Evolutionary conservation across 306 rosid species (phyloP), one percentile per base, ranked within the genome.

Genomic region (Hippophae gyantsensis): DNA sequence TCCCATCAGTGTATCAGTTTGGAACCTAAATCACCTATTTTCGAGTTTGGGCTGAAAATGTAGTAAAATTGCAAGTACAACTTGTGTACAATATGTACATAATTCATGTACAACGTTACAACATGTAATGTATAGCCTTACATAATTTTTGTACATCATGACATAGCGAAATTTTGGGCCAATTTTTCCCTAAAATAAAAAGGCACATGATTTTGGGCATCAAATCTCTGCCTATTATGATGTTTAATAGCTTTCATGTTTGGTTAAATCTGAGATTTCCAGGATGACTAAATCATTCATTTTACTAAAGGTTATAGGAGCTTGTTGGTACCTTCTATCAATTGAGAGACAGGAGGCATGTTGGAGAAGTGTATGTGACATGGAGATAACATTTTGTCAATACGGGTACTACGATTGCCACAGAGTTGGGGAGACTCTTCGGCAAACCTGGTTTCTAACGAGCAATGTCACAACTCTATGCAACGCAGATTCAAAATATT

Each of bases 271-370:
- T 44, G 43, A 43, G 42, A 14, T 25, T 52, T 50, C 57, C 41
- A 60, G 57, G 38, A 13, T 11, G 53, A 49, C 14, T 23, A 3
- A 23, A 49, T 23, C 14, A 12, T 49, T n/a, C 8, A 23, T 66
- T 50, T 12, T 56, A 56, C 7, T 54, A 67, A 61, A 82, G 88
- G 80, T 82, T 52, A 63, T 76, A 63, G 88, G 88, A 50, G 67
- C 88, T 42, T 56, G 76, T 18, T 82, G 78, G 82, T 82, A 82
- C 41, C 66, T 79, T 44, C 52, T 76, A 48, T 67, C 88, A 12
- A 71, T 78, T 18, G 83, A 67, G 70, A 41, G 87, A 23, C 85
- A 81, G 40, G 76, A 76, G 10, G 87, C 76, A 63, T 84, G 92
- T 52, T 84, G 92, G 92, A 79, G 67, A 69, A 79, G 68, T 46